phyloP scores from a whole-genome alignment of 1,139 yeast genomes.

The Blastobotrys elegans region DNA sequence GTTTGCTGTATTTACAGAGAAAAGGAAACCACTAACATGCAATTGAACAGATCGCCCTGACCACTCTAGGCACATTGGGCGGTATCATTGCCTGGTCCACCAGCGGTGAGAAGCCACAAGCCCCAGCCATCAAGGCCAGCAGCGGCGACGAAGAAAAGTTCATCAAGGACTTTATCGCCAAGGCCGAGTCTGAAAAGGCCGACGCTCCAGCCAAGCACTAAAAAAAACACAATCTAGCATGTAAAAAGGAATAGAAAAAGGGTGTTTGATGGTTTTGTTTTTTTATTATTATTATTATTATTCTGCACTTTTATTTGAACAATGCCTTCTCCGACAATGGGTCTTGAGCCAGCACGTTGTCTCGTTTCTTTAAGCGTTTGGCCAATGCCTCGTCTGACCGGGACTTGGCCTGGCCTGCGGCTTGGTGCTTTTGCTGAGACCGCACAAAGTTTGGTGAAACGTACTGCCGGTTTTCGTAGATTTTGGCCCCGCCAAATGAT shows the following conservation, averaged over 20 bases:
- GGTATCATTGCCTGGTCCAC: conserved; percentile 29
- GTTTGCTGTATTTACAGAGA: conserved; percentile 7
- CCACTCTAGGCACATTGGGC: conserved; percentile 28
- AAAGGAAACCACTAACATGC: conserved; percentile 4
- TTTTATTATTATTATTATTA: background rate
- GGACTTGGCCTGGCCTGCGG: conserved; percentile 72
- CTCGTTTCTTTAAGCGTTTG: conserved; percentile 71
- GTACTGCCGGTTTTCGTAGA: conserved; percentile 93
- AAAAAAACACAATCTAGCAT: background rate
- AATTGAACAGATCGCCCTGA: conserved; percentile 31
- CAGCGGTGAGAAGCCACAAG: conserved; percentile 40
- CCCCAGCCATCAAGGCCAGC: conserved; percentile 70
- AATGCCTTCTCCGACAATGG: conserved; percentile 79
- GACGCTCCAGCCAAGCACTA: conserved; percentile 12
- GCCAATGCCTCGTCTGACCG: conserved; percentile 79
- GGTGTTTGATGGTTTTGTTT: background rate
- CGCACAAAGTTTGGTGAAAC: conserved; percentile 94
- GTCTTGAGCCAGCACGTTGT: conserved; percentile 68
- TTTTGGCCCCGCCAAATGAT: conserved; percentile 96
- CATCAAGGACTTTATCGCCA: conserved; percentile 44
- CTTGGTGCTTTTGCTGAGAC: conserved; percentile 76
- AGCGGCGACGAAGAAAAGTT: conserved; percentile 88
- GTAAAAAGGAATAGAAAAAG: background rate
- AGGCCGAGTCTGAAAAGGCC: conserved; percentile 32
- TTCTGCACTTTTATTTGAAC: conserved; percentile 47